phyloP scores from a whole-genome alignment of 1,284 basidiomycete species.

The Malassezia caprae region DNA sequence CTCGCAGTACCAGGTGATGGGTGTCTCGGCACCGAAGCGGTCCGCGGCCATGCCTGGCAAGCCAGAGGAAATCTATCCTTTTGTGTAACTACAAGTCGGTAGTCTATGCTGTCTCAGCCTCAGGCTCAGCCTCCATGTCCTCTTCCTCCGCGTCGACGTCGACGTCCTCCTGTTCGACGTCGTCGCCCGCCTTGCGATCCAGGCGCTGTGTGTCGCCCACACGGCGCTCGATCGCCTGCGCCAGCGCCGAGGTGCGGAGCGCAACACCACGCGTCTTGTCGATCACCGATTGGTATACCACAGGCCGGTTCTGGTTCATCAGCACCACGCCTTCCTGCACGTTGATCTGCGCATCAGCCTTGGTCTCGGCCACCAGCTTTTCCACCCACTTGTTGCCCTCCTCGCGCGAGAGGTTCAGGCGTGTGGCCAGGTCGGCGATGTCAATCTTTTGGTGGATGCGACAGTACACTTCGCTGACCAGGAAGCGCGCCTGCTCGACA shows the following conservation, averaged over 20 bases:
- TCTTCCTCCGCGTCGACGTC: conserved; percentile 1
- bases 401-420: conserved; percentile 78
- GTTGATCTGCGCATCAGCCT: conserved; percentile 95
- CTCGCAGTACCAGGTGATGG: conserved; percentile 54
- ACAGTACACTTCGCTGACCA: conserved; percentile 94
- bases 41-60: not conserved
- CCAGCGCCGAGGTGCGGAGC: conserved; percentile 79
- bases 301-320: conserved; percentile 77
- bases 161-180: conserved; percentile 2
- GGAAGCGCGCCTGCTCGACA: conserved; percentile 84
- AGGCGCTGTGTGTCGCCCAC: conserved; percentile 20
- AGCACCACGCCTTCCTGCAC: conserved; percentile 92
- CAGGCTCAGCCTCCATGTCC: not conserved
- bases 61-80: conserved; percentile 15
- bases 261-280: conserved; percentile 88
- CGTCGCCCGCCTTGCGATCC: conserved; percentile 1
- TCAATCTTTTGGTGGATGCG: conserved; percentile 92
- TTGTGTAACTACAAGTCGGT: conserved; percentile 1
- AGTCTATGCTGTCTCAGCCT: not conserved
- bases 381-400: conserved; percentile 99
- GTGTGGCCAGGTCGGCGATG: conserved; percentile 85
- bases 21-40: conserved; percentile 1
- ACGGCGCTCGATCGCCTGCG: conserved; percentile 64
- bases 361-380: conserved; percentile 89
- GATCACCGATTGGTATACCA: conserved; percentile 87